A percentile compares a stretch with the other conserved stretches of the same genome.
Conservation (phyloP, 495 filamentous ascomycete genomes). For the Podospora pseudopauciseta region DNA sequence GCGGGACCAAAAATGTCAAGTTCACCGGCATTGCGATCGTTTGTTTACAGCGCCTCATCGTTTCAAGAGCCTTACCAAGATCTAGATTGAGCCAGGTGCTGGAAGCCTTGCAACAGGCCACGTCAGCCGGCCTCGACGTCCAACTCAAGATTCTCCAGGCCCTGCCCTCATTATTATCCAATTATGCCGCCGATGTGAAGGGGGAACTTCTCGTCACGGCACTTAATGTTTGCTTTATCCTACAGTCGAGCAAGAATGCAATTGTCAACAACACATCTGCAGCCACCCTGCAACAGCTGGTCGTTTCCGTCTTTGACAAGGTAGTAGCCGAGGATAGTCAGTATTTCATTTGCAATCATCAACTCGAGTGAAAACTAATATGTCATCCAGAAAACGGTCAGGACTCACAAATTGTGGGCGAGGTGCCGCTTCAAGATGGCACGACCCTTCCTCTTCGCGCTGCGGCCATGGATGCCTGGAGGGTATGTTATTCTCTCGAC, state of each 20-base stretch:
- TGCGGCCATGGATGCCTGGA: slow-evolving; percentile 83
- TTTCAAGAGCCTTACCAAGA: slow-evolving; percentile 70
- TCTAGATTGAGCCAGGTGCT: slow-evolving; percentile 75
- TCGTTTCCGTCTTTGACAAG: slow-evolving; percentile 89
- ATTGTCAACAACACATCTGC: slow-evolving; percentile 93
- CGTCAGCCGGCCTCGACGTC: slow-evolving; percentile 72
- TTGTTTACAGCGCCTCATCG: slow-evolving; percentile 83
- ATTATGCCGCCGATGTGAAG: slow-evolving; percentile 77
- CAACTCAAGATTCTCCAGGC: slow-evolving; percentile 96
- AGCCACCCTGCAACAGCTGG: slow-evolving; percentile 89
- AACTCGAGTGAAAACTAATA: neutral
- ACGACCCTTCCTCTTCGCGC: slow-evolving; percentile 57
- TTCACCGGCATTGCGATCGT: slow-evolving; percentile 81
- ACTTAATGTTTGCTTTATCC: slow-evolving; percentile 82
- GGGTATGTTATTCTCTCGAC: slow-evolving; percentile 38
- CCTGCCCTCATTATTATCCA: slow-evolving; percentile 84
- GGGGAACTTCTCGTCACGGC: slow-evolving; percentile 76
- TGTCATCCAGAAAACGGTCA: slow-evolving; percentile 36
- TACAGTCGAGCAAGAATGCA: slow-evolving; percentile 84
- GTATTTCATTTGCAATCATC: slow-evolving; percentile 18
- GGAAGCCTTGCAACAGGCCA: slow-evolving; percentile 79
- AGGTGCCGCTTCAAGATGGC: slow-evolving; percentile 61
- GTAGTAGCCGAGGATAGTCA: slow-evolving; percentile 76
- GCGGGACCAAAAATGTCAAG: slow-evolving; percentile 81
- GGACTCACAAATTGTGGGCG: slow-evolving; percentile 52